phyloP scores from a whole-genome alignment of 495 filamentous ascomycete species.

The Penicillium ucsense region DNA sequence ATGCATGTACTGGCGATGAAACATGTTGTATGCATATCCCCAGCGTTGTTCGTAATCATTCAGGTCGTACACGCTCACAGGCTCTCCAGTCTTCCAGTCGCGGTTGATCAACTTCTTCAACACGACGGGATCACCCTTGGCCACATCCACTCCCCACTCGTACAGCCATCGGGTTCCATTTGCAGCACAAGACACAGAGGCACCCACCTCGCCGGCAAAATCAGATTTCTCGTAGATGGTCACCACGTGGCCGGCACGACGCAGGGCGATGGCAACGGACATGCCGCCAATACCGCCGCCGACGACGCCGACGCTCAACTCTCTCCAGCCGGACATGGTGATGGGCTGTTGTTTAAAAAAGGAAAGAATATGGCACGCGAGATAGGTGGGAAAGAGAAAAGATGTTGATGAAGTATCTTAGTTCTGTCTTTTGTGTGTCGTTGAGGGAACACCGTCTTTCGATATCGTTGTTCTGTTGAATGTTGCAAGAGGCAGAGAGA shows the following conservation, averaged over 20 bases:
- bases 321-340: slow-evolving; percentile 20
- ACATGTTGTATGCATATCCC: slow-evolving; percentile 46
- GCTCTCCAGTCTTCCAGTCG: slow-evolving; percentile 39
- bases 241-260: slow-evolving; percentile 55
- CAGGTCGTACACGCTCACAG: slow-evolving; percentile 35
- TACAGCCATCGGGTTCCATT: slow-evolving; percentile 38
- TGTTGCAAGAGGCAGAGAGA: no score
- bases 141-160: slow-evolving; percentile 35
- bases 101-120: slow-evolving; percentile 39
- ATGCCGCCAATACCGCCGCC: slow-evolving; percentile 66
- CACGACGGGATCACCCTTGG: slow-evolving; percentile 37
- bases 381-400: no score
- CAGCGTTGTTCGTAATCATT: slow-evolving; percentile 35
- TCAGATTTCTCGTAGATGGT: slow-evolving; percentile 36
- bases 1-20: slow-evolving; percentile 48
- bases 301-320: slow-evolving; percentile 44
- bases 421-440: no score
- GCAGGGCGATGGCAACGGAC: slow-evolving; percentile 50
- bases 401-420: no score
- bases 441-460: no score
- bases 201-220: slow-evolving; percentile 34
- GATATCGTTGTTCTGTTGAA: no score
- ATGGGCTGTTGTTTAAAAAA: background rate
- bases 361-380: no score
- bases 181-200: slow-evolving; percentile 34